Base-by-base conservation (phyloP, 2,329 filamentous ascomycete genomes). In the Colletotrichum incanum region DNA sequence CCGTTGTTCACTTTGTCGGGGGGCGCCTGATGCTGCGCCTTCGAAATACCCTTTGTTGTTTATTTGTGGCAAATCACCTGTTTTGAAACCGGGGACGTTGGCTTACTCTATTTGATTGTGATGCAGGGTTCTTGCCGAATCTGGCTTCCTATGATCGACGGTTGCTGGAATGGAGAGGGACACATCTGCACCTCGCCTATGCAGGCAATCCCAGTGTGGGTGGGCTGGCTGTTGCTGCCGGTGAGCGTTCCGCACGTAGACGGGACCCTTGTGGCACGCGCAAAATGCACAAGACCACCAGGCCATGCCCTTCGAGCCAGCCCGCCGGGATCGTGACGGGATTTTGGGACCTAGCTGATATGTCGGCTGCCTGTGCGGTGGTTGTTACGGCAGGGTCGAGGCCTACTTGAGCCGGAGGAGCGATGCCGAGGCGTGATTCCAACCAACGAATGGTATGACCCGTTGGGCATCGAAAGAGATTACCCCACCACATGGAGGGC, bases 91-190 rank as follows among this genome's bases (percentile, higher is more conserved):
- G 43, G 28, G 41, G 26, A 61, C 43, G 70, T 75, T 78, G 76
- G 75, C 77, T 74, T 64, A 74, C 68, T 74, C 55, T 65, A 18
- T 56, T 60, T 49, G 26, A 23, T 49, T 59, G 23, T 60, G 34
- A 45, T 76, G 77, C 79, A 90, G 88, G 83, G 88, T 90, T 71
- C 80, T 90, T 77, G 88, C 88, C 76, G 88, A 90, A 80, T 90
- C 88, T 74, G 88, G 88, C 76, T 90, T 90, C 81, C 85, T 90
- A 74, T 90, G 83, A 86, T 65, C 52, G 31, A 26, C 54, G 9
- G 31, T 54, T 58, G 16, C 45, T 41, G 39, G 52, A 28, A 64
- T 34, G 69, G 50, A 68, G 26, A 65, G 34, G 26, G 28, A 54
- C 43, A n/a, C 20, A n/a, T 28, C 45, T 66, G 39, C 50, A 16